Percentiles rank a stretch among this genome's conserved stretches.
These are phyloP conservation scores for Aspergillus thermomutatus DNA, from an alignment of 2,329 filamentous ascomycete genomes.

Conservation along the genomic window DNA sequence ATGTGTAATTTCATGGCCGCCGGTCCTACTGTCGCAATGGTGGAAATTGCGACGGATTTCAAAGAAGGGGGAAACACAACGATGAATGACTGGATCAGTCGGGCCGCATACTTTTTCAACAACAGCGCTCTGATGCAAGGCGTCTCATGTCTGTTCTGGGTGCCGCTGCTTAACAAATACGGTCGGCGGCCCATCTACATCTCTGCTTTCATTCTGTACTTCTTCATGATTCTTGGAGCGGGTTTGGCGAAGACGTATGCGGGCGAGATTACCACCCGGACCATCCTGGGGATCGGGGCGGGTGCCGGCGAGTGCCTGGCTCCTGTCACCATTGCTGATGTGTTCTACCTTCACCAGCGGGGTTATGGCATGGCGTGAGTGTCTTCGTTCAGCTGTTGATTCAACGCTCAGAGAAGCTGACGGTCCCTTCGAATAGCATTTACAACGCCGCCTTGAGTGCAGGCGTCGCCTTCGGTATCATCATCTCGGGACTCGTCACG, in stretches of 20 bases:
- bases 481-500: constrained; percentile 30
- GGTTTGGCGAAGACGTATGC: constrained; percentile 30
- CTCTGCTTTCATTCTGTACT: constrained; percentile 26
- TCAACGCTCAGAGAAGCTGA: constrained; percentile 27
- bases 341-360: constrained; percentile 58
- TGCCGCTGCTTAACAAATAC: constrained; percentile 38
- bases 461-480: constrained; percentile 24
- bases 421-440: constrained; percentile 25
- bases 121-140: constrained; percentile 52
- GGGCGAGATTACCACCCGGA: constrained; percentile 41
- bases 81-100: constrained; percentile 26
- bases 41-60: constrained; percentile 48
- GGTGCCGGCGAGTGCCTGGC: constrained; percentile 51
- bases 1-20: constrained; percentile 58
- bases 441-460: constrained; percentile 20
- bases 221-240: constrained; percentile 30
- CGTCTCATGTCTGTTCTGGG: constrained; percentile 35
- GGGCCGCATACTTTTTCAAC: constrained; percentile 55
- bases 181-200: constrained; percentile 34
- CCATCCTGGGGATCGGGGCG: constrained; percentile 52
- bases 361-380: constrained; percentile 24
- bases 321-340: constrained; percentile 52
- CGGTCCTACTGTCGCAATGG: constrained; percentile 53
- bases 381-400: constrained; percentile 7
- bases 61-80: too few species aligned